phyloP scores from a whole-genome alignment of 108 stramenopile genomes.

The Chaetoceros tenuissimus region DNA sequence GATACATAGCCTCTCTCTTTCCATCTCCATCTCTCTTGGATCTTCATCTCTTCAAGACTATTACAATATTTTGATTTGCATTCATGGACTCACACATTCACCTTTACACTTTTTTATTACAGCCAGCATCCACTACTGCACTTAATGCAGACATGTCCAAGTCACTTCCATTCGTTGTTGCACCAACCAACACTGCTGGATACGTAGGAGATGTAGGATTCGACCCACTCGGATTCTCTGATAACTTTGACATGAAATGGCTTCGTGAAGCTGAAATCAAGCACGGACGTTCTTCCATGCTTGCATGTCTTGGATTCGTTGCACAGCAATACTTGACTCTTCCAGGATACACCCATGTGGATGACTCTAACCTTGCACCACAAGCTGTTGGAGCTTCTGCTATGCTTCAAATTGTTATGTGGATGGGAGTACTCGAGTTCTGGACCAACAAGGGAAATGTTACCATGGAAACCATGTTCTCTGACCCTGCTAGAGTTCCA shows the following conservation, averaged over 20 bases:
- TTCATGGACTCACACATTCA: not conserved
- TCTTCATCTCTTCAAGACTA: too few relatives aligned
- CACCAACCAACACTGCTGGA: constrained; percentile 59
- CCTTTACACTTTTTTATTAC: constrained; percentile 3
- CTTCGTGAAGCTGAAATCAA: constrained; percentile 95
- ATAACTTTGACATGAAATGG: constrained; percentile 93
- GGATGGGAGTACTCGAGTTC: constrained; percentile 69
- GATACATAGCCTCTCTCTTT: too few relatives aligned
- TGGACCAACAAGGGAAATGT: constrained; percentile 87
- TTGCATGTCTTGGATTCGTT: constrained; percentile 79
- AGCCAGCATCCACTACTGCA: constrained; percentile 27
- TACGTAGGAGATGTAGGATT: constrained; percentile 83
- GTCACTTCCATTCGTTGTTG: constrained; percentile 67
- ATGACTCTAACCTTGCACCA: constrained; percentile 80
- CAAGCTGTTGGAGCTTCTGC: constrained; percentile 52
- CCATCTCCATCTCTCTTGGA: too few relatives aligned
- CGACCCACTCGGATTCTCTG: constrained; percentile 89
- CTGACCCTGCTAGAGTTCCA: constrained; percentile 55
- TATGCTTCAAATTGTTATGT: constrained; percentile 84
- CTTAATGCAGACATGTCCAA: constrained; percentile 82
- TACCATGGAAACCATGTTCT: constrained; percentile 86
- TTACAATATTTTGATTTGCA: not conserved
- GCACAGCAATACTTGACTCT: constrained; percentile 68
- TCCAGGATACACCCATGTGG: constrained; percentile 73
- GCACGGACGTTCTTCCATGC: constrained; percentile 93